A percentile compares a stretch with the other conserved stretches of the same genome.
Conservation (phyloP, 2,329 filamentous ascomycete genomes). For the Colletotrichum liaoningense region DNA sequence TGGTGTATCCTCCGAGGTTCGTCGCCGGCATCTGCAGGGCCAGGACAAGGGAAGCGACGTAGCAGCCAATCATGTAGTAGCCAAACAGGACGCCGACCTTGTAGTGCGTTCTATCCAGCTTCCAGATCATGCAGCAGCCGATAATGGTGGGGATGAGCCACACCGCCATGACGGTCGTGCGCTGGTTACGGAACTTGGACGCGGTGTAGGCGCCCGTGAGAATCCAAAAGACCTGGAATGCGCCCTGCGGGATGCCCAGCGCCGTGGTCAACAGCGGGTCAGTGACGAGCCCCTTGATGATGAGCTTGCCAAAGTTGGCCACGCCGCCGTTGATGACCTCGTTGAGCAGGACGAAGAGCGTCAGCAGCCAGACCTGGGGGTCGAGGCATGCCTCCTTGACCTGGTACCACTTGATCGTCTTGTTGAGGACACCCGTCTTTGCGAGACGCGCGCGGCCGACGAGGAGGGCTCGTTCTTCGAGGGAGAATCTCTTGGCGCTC, state of each 20-base stretch:
- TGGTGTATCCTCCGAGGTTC: slow-evolving; percentile 61
- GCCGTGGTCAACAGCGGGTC: slow-evolving; percentile 55
- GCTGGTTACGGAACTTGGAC: slow-evolving; percentile 59
- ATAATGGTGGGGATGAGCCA: slow-evolving; percentile 64
- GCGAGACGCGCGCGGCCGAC: slow-evolving; percentile 63
- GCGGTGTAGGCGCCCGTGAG: slow-evolving; percentile 64
- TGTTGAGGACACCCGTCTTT: slow-evolving; percentile 59
- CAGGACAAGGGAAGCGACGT: slow-evolving; percentile 63
- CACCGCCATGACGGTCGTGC: slow-evolving; percentile 63
- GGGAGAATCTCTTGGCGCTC: slow-evolving; percentile 69
- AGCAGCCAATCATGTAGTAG: slow-evolving; percentile 62
- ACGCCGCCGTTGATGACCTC: slow-evolving; percentile 63
- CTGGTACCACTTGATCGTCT: slow-evolving; percentile 58
- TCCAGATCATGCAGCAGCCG: slow-evolving; percentile 62
- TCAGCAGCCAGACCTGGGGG: slow-evolving; percentile 70
- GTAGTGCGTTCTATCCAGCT: slow-evolving; percentile 51
- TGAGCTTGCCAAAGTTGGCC: slow-evolving; percentile 40
- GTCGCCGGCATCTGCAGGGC: slow-evolving; percentile 63
- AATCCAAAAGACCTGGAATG: slow-evolving; percentile 65
- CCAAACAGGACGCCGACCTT: slow-evolving; percentile 60
- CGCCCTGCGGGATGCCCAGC: slow-evolving; percentile 65
- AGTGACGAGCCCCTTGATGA: slow-evolving; percentile 47
- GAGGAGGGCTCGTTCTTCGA: slow-evolving; percentile 66
- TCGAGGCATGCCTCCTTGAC: slow-evolving; percentile 61
- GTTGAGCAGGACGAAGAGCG: slow-evolving; percentile 58